Conservation (phyloP, 2,329 filamentous ascomycete genomes). For the Bimuria novae-zelandiae region DNA sequence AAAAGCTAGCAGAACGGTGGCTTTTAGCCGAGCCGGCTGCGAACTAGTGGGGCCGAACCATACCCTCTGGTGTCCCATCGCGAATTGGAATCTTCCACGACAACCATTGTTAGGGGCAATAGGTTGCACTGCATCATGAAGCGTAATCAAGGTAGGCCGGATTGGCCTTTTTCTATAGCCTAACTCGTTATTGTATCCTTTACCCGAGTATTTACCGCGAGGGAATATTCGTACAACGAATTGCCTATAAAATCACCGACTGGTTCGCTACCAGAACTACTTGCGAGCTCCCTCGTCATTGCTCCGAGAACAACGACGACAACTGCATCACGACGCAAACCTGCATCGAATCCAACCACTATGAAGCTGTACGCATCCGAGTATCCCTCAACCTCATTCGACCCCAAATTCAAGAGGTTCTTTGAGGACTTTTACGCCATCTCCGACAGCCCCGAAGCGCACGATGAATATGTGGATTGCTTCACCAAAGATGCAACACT, state of each 20-base stretch:
- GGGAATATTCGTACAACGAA: too few species aligned
- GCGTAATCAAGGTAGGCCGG: too few species aligned
- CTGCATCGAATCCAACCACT: not conserved
- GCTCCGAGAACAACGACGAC: too few species aligned
- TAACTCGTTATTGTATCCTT: too few species aligned
- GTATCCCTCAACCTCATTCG: conserved; percentile 43
- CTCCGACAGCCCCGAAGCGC: conserved; percentile 54
- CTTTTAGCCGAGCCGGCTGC: not conserved
- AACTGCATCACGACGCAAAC: not conserved
- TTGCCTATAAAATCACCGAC: too few species aligned
- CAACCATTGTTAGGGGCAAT: too few species aligned
- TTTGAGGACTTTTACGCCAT: conserved; percentile 54
- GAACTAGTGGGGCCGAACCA: not conserved
- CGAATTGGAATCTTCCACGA: too few species aligned
- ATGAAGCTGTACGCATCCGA: conserved; percentile 43
- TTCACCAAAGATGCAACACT: conserved; percentile 57
- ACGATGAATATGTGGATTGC: conserved; percentile 54
- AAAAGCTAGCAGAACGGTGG: not conserved
- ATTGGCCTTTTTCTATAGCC: too few species aligned
- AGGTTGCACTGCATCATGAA: too few species aligned
- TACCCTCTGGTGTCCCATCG: not conserved
- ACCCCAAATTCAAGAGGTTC: conserved; percentile 49
- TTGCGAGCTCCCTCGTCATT: too few species aligned
- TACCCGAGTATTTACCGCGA: too few species aligned
- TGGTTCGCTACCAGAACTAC: too few species aligned